Conservation (phyloP, 345 rosid genomes). For the Gossypium anomalum region DNA sequence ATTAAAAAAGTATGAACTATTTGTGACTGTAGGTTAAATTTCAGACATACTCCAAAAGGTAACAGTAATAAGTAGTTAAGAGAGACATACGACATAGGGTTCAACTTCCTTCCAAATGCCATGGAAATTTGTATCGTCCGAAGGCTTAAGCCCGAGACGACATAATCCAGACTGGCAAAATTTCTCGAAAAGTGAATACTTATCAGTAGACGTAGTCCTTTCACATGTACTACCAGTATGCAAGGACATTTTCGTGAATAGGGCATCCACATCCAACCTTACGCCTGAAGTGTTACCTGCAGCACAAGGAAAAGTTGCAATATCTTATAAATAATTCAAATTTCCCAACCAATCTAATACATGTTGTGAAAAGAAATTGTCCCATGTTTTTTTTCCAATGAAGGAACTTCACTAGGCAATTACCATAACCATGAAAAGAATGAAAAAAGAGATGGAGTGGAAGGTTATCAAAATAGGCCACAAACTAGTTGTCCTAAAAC, state of each 20-base stretch:
- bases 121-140: slow-evolving; percentile 39
- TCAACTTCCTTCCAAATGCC: slow-evolving; percentile 61
- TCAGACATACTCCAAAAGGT: not conserved
- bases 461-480: not conserved
- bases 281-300: slow-evolving; percentile 31
- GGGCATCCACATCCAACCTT: slow-evolving; percentile 16
- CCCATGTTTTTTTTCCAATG: not conserved
- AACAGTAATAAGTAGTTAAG: not conserved
- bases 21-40: not conserved
- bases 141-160: slow-evolving; percentile 56
- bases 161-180: slow-evolving; percentile 64
- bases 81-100: slow-evolving; percentile 54
- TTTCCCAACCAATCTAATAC: not conserved
- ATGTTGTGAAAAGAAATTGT: not conserved
- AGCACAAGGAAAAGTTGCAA: slow-evolving; percentile 3
- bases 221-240: slow-evolving; percentile 21
- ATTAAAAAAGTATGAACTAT: not conserved
- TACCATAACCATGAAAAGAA: not conserved
- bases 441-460: slow-evolving; percentile 2
- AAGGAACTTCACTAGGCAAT: not conserved
- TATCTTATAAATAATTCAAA: not conserved
- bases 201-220: slow-evolving; percentile 25
- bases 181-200: slow-evolving; percentile 51
- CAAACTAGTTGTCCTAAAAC: slow-evolving; percentile 9
- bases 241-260: slow-evolving; percentile 16